Percentiles rank a stretch among this genome's conserved stretches.
Evolutionary conservation across 83 land plant genomes (phyloP).

Genomic region (Picea abies): DNA sequence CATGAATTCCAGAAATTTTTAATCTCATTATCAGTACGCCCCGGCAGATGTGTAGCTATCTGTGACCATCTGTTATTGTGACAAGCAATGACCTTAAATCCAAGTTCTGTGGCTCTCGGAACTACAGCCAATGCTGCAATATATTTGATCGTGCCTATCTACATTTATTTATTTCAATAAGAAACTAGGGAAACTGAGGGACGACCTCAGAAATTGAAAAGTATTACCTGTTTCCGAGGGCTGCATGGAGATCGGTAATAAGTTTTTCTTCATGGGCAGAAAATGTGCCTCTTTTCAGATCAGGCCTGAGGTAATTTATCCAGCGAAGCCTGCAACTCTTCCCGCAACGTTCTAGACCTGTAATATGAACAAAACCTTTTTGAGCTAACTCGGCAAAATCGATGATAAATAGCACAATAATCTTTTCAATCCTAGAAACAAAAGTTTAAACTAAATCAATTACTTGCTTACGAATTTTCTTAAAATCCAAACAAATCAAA

Average conservation of each 20-base stretch:
- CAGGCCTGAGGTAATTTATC: slow-evolving; percentile 6
- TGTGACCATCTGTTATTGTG: slow-evolving; percentile 20
- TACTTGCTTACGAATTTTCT: too few species aligned
- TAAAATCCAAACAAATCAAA: too few species aligned
- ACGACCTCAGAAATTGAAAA: too few species aligned
- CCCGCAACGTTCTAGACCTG: not conserved
- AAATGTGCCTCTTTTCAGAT: slow-evolving; percentile 50
- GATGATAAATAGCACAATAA: too few species aligned
- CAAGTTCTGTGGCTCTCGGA: not conserved
- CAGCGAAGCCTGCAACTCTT: not conserved
- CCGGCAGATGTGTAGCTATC: slow-evolving; percentile 54
- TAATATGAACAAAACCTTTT: too few species aligned
- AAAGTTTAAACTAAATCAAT: too few species aligned
- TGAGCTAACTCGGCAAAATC: too few species aligned
- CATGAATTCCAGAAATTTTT: slow-evolving; percentile 54
- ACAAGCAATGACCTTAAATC: too few species aligned
- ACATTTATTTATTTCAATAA: not conserved
- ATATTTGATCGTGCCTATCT: not conserved
- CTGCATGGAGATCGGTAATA: slow-evolving; percentile 47
- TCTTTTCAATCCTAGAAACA: too few species aligned
- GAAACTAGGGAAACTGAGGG: not conserved
- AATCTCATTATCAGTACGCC: slow-evolving; percentile 55
- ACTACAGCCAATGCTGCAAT: not conserved
- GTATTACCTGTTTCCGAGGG: slow-evolving; percentile 35
- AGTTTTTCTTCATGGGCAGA: slow-evolving; percentile 41